Conservation (phyloP, 208 protist genomes). For the Angomonas ambiguus region DNA sequence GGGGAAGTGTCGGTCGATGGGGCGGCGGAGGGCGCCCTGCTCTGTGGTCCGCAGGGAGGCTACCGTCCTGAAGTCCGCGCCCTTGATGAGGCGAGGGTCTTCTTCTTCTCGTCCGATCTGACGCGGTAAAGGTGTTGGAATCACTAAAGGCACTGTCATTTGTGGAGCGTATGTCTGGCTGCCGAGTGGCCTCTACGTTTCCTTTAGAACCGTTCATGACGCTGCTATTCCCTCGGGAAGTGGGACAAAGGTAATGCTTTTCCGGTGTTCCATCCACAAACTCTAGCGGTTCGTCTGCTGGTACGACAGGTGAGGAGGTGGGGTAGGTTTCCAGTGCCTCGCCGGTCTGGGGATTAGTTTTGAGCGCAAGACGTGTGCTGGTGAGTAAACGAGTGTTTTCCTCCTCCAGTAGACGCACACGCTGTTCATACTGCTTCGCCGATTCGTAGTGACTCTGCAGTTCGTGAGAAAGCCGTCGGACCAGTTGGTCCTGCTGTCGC, state of each 20-base stretch:
- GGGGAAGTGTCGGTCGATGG: background rate
- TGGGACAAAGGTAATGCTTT: background rate
- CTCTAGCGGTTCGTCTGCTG: background rate
- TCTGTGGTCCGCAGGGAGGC: background rate
- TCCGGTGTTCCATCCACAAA: background rate
- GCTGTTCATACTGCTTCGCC: conserved; percentile 56
- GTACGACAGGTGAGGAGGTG: background rate
- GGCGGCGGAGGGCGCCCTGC: background rate
- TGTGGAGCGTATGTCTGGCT: background rate
- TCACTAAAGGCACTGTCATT: background rate
- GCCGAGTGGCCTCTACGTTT: background rate
- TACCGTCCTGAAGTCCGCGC: background rate
- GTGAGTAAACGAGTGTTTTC: conserved; percentile 32
- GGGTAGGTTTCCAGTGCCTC: background rate
- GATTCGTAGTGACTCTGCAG: conserved; percentile 53
- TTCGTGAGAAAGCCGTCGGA: conserved; percentile 43
- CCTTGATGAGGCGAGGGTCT: background rate
- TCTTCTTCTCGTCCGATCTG: background rate
- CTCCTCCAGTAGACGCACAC: conserved; percentile 28
- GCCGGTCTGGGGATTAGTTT: background rate
- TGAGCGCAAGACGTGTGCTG: background rate
- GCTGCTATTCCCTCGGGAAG: background rate
- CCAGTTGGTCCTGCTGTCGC: conserved; percentile 38
- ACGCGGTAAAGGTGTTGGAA: background rate
- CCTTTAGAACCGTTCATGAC: background rate